Evolutionary conservation across 2,329 filamentous ascomycete species (phyloP), one percentile per base, ranked within the genome.

Genomic region (Epichloe scottii): DNA sequence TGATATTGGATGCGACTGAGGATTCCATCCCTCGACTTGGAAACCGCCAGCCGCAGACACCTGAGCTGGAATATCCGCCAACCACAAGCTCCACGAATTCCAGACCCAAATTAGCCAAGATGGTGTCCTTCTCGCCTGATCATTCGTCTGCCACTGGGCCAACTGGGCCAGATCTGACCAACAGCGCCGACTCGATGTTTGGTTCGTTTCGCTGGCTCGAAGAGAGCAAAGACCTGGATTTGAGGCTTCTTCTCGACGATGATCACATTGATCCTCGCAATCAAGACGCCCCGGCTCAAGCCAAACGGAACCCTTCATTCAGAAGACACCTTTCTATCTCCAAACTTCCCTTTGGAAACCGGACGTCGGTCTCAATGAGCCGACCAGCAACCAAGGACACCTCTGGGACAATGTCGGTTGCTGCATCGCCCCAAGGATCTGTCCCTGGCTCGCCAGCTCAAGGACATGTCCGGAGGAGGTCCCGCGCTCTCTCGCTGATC

Each of bases 191-290:
- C 48, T 76, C 77, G 1, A 71, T 86, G 52, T 78, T 80, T 47
- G 81, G 88, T 54, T 83, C 76, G 61, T 85, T 89, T 57, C 75
- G 81, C 46, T 88, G 85, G 84, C 70, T 89, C 26, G 84, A 89
- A 33, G 82, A 87, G 52, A 81, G 87, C 49, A 77, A 83, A 17
- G 78, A 85, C 49, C 69, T 90, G 34, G 84, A 90, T 58, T 65
- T 84, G 23, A 73, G 77, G 43, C 72, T 90, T 38, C 76, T 75
- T 38, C 67, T 89, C 34, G 82, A 88, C 61, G 82, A 87, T 61
- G 86, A 87, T 60, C 82, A 86, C 60, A 71, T 76, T 44, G 82
- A 82, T 58, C 68, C 82, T 35, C 73, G 79, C 38, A 17, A 23
- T 15, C 74, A 77, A 34, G 68, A 75, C 21, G 62, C 73, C 5